These are phyloP conservation scores for Colletotrichum sp. DNA, from an alignment of 2,329 filamentous ascomycete genomes.

Conservation along the genomic window DNA sequence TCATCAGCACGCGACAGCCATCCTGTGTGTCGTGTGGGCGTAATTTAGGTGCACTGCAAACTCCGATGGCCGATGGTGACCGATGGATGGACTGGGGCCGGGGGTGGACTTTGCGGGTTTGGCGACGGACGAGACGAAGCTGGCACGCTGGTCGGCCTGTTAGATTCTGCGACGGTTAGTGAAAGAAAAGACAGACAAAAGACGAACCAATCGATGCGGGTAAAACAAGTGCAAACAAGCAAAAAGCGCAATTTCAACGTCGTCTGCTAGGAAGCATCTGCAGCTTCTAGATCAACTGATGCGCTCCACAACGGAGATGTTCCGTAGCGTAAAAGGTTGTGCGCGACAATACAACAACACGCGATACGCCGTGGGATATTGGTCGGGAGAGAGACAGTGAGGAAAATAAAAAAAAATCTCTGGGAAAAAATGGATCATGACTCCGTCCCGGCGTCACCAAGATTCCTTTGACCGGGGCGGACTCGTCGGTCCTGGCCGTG, in stretches of 20 bases:
- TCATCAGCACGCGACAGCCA: slow-evolving; percentile 7
- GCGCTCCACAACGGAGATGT: slow-evolving; percentile 17
- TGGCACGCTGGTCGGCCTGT: background rate
- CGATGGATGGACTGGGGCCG: background rate
- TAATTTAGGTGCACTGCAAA: background rate
- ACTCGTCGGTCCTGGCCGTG: background rate
- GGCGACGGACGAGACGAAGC: slow-evolving; percentile 3
- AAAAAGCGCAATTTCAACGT: background rate
- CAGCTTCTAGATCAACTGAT: slow-evolving; percentile 4
- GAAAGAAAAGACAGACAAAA: background rate
- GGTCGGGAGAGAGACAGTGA: background rate
- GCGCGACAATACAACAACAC: background rate
- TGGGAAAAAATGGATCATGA: slow-evolving; percentile 6
- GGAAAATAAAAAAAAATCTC: background rate
- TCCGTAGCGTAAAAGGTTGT: slow-evolving; percentile 2
- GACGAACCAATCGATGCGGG: background rate
- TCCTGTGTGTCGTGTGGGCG: background rate
- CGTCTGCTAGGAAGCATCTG: background rate
- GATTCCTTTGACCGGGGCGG: background rate
- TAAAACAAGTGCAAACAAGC: background rate
- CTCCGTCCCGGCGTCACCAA: slow-evolving; percentile 1
- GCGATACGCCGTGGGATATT: background rate
- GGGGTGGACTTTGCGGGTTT: slow-evolving; percentile 5
- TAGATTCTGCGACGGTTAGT: background rate
- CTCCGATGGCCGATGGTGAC: background rate